Evolutionary conservation across 2,329 filamentous ascomycete genomes (phyloP), one percentile per base, ranked within the genome.

Genomic region (Lomentospora prolificans): DNA sequence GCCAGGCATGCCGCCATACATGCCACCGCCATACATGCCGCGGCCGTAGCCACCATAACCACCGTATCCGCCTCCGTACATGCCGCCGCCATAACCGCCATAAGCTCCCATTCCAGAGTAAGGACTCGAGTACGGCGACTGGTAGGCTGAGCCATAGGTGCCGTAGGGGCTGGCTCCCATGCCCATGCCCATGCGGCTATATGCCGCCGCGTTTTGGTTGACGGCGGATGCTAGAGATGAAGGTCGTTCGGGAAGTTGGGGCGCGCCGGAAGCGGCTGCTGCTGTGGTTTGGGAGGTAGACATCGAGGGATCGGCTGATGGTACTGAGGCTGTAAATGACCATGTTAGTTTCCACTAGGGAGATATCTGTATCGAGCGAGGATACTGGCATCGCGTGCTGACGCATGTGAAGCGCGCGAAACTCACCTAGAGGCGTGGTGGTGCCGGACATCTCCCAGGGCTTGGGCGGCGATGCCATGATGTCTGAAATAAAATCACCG

Each of bases 401-500:
- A 14, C 8, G 22, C 30, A 33, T 31, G 50, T 33, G 25, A 3
- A 36, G 25, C 19, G 39, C 25, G 39, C 33, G 12, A 22, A 12
- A 24, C 55, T 51, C 28, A 56, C 55, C 36, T 2, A 46, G 25
- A 22, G 55, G 41, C 48, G 31, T 31, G 53, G 57, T 50, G 59
- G 82, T 80, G 71, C 86, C 87, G 61, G 85, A 80, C 70, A 86
- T 82, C 75, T 99, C 94, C 94, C 94, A 99, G 50, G 94, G 94
- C 74, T 99, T 99, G 56, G 94, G 94, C 67, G 94, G 94, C 70
- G 92, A 96, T 60, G 81, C 81, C 78, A 84, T 84, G 60, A 28
- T 55, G 22, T 22, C 31, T 17, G 12, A 33, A 36, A 10, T 33
- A 12, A 19, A n/a, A 22, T n/a, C 17, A n/a, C 27, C n/a, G 14